Conservation (phyloP, 257 asterid species). For the Solanum arcanum region DNA sequence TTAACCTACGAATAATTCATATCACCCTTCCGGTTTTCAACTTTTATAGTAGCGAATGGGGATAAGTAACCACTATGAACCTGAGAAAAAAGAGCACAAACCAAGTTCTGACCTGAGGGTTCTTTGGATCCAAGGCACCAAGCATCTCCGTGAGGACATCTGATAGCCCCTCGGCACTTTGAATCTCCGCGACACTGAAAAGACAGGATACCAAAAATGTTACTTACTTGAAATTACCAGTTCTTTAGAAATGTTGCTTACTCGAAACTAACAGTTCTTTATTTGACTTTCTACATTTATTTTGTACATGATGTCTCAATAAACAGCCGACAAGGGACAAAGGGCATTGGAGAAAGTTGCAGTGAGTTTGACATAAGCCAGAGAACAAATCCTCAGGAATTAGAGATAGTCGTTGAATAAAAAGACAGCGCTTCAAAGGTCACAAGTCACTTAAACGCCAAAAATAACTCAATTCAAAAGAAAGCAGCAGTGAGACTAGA, state of each 20-base stretch:
- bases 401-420: neutral
- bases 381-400: neutral
- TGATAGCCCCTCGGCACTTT: slow-evolving; percentile 72
- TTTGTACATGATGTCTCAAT: neutral
- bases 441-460: neutral
- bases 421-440: neutral
- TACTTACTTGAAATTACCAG: neutral
- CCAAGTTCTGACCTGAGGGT: slow-evolving; percentile 44
- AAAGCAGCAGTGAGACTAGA: neutral
- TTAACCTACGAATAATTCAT: too few relatives aligned
- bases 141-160: slow-evolving; percentile 86
- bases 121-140: slow-evolving; percentile 65
- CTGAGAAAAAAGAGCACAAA: neutral
- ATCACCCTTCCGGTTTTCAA: too few relatives aligned
- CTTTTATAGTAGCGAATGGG: too few relatives aligned
- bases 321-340: neutral
- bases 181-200: slow-evolving; percentile 71
- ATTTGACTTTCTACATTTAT: neutral
- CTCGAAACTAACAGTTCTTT: neutral
- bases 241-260: neutral
- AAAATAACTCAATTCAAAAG: neutral
- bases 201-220: neutral
- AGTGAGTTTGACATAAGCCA: neutral
- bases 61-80: neutral
- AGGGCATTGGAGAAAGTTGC: neutral